Base-by-base conservation (phyloP, 2,329 filamentous ascomycete species). In the Tolypocladium paradoxum region DNA sequence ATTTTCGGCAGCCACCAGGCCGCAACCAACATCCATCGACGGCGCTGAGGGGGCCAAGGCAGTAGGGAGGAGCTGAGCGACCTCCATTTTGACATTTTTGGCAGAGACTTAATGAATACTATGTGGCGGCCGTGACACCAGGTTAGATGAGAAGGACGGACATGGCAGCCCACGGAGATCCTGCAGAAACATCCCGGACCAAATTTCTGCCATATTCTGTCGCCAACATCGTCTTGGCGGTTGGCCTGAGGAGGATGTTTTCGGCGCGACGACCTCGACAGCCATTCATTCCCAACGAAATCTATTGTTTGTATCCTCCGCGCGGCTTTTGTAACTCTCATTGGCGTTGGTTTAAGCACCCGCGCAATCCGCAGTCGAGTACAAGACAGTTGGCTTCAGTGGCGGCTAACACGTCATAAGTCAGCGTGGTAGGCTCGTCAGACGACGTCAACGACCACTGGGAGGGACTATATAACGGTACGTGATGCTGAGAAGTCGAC, bases 401-500 rank as follows among this genome's bases (percentile, higher is more conserved):
- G 60, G 75, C 16, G 70, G 70, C 27, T 68, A 72, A 0, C 66
- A 74, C 27, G 69, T 73, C 50, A 75, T 53, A 62, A 57, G n/a
- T 75, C 75, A 0, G 70, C 69, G 4, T 83, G 76, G 57, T 74
- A 81, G 80, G 80, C 20, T 75, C 70, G 31, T 76, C 78, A 0
- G 70, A 73, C 7, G 73, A 78, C 22, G 78, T 82, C 6, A 79
- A 83, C 55, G 69, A 70, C 49, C 74, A 73, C 16, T 83, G 80
- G 80, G 73, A 78, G 49, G 71, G 71, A 11, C 73, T 81, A 48
- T 76, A 75, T 34, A 48, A 54, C 34, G 47, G 58, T 61, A 51
- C 16, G 52, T 35, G 1, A 20, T 38, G 16, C 22, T 4, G 2
- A 40, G 11, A 14, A 11, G 1, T 14, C 4, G 7, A 11, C n/a